Evolutionary conservation across 805 yeast species (phyloP), one percentile per base, ranked within the genome.

Genomic region (Saccharomycopsis sp.): DNA sequence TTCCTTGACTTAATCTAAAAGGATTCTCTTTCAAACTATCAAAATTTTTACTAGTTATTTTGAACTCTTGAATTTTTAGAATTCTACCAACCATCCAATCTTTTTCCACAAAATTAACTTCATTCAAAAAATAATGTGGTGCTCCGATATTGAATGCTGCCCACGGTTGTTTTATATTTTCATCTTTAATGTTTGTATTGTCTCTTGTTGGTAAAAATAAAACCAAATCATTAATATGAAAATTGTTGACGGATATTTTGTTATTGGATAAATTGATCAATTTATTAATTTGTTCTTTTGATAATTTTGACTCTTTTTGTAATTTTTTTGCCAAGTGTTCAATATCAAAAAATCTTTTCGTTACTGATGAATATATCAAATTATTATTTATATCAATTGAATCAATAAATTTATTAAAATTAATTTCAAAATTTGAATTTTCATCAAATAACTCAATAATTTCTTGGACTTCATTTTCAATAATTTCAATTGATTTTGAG

Each of bases 141-240:
- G 85, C 79, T 1, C 89, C 94, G 41, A 83, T 69, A 49, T 92
- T 88, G 63, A 89, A 89, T 1, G 94, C 95, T 0, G 96, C 96
- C 97, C 97, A 89, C 1, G 89, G 86, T 23, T 44, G 50, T 10
- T 44, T 41, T 27, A 34, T 60, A 14, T 37, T 31, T 13, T 42
- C 35, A 20, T 32, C 39, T 13, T 41, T 31, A 13, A 32, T 30
- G 54, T 42, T 51, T 21, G 57, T 50, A 21, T 18, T 10, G 25
- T 54, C 50, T 33, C 76, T 62, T 0, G 95, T 86, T 2, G 94
- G 96, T 47, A 89, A 61, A 55, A 89, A 89, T 42, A 89, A 61
- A 1, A 85, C 95, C 51, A 86, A 61, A 56, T 88, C 96, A 10
- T 81, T 85, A 9, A 62, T 60, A 42, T 71, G 70, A 59, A 89